A percentile compares a stretch with the other conserved stretches of the same genome.
Conservation (phyloP, 768 basidiomycete species). For the Tulasnella sp. region DNA sequence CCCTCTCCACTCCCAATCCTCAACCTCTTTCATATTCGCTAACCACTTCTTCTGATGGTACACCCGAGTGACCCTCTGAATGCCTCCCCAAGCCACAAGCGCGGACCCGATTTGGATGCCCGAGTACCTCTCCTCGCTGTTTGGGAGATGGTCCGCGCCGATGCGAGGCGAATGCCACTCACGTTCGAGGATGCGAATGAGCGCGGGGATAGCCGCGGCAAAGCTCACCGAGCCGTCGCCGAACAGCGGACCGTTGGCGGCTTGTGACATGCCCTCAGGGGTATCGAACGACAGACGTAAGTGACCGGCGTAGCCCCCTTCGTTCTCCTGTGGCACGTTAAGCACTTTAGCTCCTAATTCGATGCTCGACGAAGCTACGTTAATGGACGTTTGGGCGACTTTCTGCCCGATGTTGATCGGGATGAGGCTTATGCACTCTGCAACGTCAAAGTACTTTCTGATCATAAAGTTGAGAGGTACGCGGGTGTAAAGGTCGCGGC, state of each 20-base stretch:
- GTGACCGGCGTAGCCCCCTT: neutral
- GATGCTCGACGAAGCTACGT: constrained; percentile 67
- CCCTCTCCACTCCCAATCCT: constrained; percentile 29
- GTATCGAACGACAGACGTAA: neutral
- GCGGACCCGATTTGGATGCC: constrained; percentile 60
- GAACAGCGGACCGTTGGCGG: constrained; percentile 7
- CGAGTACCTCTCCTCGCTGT: constrained; percentile 44
- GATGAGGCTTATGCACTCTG: constrained; percentile 63
- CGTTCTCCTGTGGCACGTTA: constrained; percentile 58
- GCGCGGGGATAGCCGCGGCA: constrained; percentile 32
- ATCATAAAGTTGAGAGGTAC: constrained; percentile 53
- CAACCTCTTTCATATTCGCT: constrained; percentile 55
- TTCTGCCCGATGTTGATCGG: constrained; percentile 71
- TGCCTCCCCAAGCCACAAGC: constrained; percentile 68
- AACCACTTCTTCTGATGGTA: constrained; percentile 72
- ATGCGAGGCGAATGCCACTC: constrained; percentile 59
- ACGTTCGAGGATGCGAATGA: constrained; percentile 68
- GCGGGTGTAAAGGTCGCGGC: constrained; percentile 50
- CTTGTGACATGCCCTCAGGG: neutral
- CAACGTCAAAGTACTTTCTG: constrained; percentile 51
- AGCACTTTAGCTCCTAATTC: constrained; percentile 33
- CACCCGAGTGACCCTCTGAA: constrained; percentile 74
- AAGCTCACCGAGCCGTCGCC: neutral
- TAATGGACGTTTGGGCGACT: constrained; percentile 63
- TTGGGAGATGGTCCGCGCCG: constrained; percentile 45